phyloP scores from a whole-genome alignment of 202 grass and related monocot genomes.

The Hordeum pubiflorum region DNA sequence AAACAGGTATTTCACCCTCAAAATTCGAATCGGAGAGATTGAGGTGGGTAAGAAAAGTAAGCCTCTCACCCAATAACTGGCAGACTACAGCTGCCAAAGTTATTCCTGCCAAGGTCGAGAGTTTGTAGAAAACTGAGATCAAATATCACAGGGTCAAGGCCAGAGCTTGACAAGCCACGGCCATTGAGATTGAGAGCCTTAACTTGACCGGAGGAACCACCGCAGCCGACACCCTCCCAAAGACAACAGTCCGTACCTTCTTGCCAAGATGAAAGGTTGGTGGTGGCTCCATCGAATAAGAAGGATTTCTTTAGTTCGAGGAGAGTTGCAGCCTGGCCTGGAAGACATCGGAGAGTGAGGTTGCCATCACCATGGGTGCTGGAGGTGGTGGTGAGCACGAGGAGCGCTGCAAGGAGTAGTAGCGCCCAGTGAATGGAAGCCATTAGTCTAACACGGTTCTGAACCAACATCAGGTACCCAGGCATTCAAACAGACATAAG shows the following conservation, averaged over 20 bases:
- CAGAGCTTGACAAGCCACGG: background rate
- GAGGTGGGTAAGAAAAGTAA: slow-evolving; percentile 10
- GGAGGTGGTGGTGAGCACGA: too few species aligned
- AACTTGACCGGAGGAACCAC: background rate
- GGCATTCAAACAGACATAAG: background rate
- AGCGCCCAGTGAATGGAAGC: background rate
- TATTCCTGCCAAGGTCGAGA: slow-evolving; percentile 12
- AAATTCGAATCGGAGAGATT: background rate
- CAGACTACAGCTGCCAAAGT: background rate
- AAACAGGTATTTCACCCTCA: slow-evolving; percentile 9
- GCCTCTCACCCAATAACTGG: background rate
- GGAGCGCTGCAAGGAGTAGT: background rate
- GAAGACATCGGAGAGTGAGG: too few species aligned
- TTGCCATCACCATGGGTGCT: too few species aligned
- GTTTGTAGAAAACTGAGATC: slow-evolving; percentile 6
- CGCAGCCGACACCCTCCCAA: too few species aligned
- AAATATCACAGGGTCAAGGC: background rate
- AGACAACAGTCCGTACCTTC: too few species aligned
- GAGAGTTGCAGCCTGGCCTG: too few species aligned
- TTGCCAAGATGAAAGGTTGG: too few species aligned
- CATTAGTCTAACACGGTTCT: background rate
- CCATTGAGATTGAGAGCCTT: slow-evolving; percentile 7
- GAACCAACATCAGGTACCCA: background rate
- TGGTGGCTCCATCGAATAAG: too few species aligned
- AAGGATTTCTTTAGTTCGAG: too few species aligned